A percentile compares a stretch with the other conserved stretches of the same genome.
Conservation (phyloP, 768 basidiomycete species). For the Boletus edulis region DNA sequence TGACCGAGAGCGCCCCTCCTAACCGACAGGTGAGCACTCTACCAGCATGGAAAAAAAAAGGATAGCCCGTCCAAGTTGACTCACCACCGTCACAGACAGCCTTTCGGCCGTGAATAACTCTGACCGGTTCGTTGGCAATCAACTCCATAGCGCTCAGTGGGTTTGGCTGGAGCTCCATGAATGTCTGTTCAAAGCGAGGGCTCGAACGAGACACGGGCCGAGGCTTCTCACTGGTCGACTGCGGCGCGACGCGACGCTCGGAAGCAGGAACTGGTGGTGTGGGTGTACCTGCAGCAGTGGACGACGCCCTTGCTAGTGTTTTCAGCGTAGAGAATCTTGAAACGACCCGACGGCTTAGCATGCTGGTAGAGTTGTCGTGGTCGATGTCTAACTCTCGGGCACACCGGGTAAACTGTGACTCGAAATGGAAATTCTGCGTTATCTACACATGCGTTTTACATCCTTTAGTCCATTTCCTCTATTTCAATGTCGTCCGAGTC, state of each 20-base stretch:
- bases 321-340: slow-evolving; percentile 15
- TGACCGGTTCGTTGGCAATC: slow-evolving; percentile 81
- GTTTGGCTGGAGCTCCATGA: slow-evolving; percentile 82
- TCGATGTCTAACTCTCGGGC: slow-evolving; percentile 2
- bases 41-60: neutral
- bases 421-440: slow-evolving; percentile 13
- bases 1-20: slow-evolving; percentile 97
- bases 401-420: neutral
- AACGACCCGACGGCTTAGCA: slow-evolving; percentile 30
- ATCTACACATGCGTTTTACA: no score
- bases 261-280: slow-evolving; percentile 10
- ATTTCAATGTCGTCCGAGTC: slow-evolving; percentile 52
- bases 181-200: slow-evolving; percentile 92
- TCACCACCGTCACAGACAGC: slow-evolving; percentile 95
- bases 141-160: slow-evolving; percentile 91
- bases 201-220: slow-evolving; percentile 58
- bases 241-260: slow-evolving; percentile 41
- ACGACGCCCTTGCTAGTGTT: slow-evolving; percentile 22
- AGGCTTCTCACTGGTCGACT: slow-evolving; percentile 75
- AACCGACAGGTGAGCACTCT: slow-evolving; percentile 14
- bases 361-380: slow-evolving; percentile 11
- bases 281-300: slow-evolving; percentile 16
- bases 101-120: slow-evolving; percentile 76
- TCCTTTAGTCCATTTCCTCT: slow-evolving; percentile 18
- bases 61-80: slow-evolving; percentile 29